Evolutionary conservation across 352 stramenopile species (phyloP), one percentile per base, ranked within the genome.

Genomic region (Globisporangium viniferum): DNA sequence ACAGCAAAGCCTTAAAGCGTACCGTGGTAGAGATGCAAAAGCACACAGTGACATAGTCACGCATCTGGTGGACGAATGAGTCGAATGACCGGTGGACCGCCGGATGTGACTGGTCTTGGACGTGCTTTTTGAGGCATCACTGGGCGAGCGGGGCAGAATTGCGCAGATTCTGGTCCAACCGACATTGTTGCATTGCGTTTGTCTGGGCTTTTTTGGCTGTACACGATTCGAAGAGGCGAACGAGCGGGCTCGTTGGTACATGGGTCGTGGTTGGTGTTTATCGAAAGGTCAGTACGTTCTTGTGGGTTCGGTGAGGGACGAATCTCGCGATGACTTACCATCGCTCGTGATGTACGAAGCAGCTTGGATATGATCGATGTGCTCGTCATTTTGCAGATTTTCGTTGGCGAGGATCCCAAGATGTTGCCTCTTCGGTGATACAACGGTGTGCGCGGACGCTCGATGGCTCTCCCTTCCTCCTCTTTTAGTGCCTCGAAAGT

Each of bases 381-480:
- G 51, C 70, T 90, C 8, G 81, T 88, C 62, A 90, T 88, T 62
- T 86, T 90, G 68, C 74, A 86, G 49, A 69, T 82, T 59, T 88
- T 90, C 20, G 71, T 84, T 9, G 75, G 73, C 51, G 73, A 79
- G 7, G 67, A 63, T 9, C 68, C 73, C 10, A 90, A 35, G 5
- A 90, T 49, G n/a, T 91, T 91, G 15, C 76, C 72, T 14, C 83
- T 76, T 2, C 83, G 80, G 39, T 88, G 71, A 62, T 91, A 78
- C 24, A 85, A 61, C 5, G 80, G 76, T 0, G 75, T 77, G 18
- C 68, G 68, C 9, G 70, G 53, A n/a, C 61, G 78, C 39, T 78
- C 66, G 1, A 67, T 61, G 5, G 61, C 68, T 20, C 71, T 62
- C 18, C 48, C 69, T 12, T 76, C 71, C 20, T 88, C 80, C 22